Evolutionary conservation across 2,329 filamentous ascomycete genomes (phyloP).

Genomic region (Pseudohalonectria lignicola): DNA sequence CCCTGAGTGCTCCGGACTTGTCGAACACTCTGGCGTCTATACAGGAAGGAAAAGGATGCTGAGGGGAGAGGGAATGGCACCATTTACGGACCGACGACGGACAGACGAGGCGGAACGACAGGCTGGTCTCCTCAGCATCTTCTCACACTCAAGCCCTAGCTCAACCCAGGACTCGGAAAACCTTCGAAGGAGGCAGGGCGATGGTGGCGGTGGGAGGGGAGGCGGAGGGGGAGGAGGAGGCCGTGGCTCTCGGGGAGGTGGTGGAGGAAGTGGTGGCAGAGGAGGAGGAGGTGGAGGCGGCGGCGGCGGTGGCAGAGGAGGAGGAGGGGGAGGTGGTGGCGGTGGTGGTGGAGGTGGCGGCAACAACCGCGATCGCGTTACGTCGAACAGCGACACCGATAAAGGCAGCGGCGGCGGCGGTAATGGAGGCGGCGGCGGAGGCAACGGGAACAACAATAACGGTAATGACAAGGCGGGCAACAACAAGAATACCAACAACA

Average conservation of each 20-base stretch:
- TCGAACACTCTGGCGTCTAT: neutral
- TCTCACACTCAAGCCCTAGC: neutral
- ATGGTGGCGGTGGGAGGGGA: neutral
- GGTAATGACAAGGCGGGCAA: neutral
- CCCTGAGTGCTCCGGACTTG: neutral
- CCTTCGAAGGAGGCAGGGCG: neutral
- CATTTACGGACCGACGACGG: neutral
- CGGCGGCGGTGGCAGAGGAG: slow-evolving; percentile 2
- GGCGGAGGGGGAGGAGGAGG: neutral
- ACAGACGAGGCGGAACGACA: neutral
- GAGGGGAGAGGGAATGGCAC: neutral
- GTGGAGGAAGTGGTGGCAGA: neutral
- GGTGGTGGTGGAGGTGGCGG: slow-evolving; percentile 3
- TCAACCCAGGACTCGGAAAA: neutral
- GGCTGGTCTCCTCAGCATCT: neutral
- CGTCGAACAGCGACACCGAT: slow-evolving; percentile 2
- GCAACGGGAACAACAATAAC: slow-evolving; percentile 3
- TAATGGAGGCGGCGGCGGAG: slow-evolving; percentile 3
- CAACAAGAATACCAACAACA: slow-evolving; percentile 3
- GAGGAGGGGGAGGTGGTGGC: slow-evolving; percentile 3
- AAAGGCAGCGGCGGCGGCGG: slow-evolving; percentile 2
- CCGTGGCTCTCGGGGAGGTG: neutral
- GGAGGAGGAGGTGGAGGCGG: neutral
- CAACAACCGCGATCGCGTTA: neutral
- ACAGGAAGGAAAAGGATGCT: neutral